Evolutionary conservation across 768 basidiomycete species (phyloP).

Genomic region (Macrolepiota fuliginosa): DNA sequence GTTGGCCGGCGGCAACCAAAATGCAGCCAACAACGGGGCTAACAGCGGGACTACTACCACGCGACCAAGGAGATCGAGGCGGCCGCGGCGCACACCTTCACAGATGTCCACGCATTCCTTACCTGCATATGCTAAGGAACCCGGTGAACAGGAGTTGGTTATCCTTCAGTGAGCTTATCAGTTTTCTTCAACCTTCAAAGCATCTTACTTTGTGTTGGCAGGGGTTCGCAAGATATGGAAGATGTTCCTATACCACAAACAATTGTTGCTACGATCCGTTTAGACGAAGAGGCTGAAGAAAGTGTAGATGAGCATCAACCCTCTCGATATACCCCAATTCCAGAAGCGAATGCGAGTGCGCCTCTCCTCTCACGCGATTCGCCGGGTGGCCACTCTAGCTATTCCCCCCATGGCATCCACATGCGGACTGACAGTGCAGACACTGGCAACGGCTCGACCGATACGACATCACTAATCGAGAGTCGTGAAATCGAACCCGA

Average conservation of each 20-base stretch:
- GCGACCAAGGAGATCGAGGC: conserved; percentile 28
- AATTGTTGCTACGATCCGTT: conserved; percentile 34
- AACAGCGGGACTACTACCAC: conserved; percentile 24
- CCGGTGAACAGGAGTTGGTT: conserved; percentile 80
- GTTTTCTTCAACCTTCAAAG: not conserved
- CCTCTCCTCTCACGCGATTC: conserved; percentile 39
- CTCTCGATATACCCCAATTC: conserved; percentile 35
- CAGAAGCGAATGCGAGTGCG: conserved; percentile 36
- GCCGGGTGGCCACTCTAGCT: conserved; percentile 23
- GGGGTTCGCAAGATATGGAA: conserved; percentile 50
- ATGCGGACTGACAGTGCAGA: conserved; percentile 20
- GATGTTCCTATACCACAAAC: conserved; percentile 42
- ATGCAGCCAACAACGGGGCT: conserved; percentile 21
- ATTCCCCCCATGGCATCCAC: conserved; percentile 16
- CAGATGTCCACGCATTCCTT: conserved; percentile 78
- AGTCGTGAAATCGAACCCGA: conserved; percentile 27
- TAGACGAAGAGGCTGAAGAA: conserved; percentile 35
- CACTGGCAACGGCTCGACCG: conserved; percentile 33
- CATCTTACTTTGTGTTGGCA: conserved; percentile 19
- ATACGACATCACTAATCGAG: conserved; percentile 25
- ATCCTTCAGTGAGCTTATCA: conserved; percentile 43
- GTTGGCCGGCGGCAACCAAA: conserved; percentile 44
- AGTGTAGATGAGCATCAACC: conserved; percentile 28
- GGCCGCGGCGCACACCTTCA: conserved; percentile 65
- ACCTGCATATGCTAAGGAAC: conserved; percentile 81